Base-by-base conservation (phyloP, 176 grass and related monocot genomes). In the Canna indica region DNA sequence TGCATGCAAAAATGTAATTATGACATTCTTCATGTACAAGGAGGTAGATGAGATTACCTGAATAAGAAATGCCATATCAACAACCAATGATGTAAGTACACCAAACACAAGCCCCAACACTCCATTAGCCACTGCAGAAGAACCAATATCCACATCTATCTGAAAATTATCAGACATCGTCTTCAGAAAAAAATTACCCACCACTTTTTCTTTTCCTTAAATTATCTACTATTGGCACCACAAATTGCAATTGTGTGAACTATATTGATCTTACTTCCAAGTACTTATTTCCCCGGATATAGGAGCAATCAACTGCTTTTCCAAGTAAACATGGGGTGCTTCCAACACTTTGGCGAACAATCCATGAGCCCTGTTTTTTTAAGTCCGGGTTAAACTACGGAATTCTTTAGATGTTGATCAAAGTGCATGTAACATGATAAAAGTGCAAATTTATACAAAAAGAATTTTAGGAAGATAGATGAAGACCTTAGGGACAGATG, bases 51-150 rank as follows among this genome's bases (percentile, higher is more conserved):
- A 15, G 57, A 30, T n/a, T 87, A 93, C 94, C 88, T 99, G 94
- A 72, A 99, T 79, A 74, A 99, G 94, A 78, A 99, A 99, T 69
- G 94, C 94, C 80, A 99, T 99, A 33, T 99, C 94, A 52, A 99
- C 89, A 28, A 90, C 78, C 68, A 99, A 75, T 13, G 79, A 90
- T 26, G 94, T 93, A 72, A 93, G 76, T 46, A 87, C 94, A 68
- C 94, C 94, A 27, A 83, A 93, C n/a, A 99, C 94, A 75, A 99
- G 79, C 15, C 94, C 94, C 65, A 99, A 73, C 79, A 99, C 94
- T 17, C 94, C 94, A 78, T 99, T 99, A 9, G 94, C 89, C 15
- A 99, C 89, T 41, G 89, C 78, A 14, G 94, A 99, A 73, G 94
- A 99, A 74, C 94, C 94, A 77, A 99, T 93, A 75, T 99, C 94